Evolutionary conservation across 2,329 filamentous ascomycete genomes (phyloP), one percentile per base, ranked within the genome.

Genomic region (Pezicula neosporulosa): DNA sequence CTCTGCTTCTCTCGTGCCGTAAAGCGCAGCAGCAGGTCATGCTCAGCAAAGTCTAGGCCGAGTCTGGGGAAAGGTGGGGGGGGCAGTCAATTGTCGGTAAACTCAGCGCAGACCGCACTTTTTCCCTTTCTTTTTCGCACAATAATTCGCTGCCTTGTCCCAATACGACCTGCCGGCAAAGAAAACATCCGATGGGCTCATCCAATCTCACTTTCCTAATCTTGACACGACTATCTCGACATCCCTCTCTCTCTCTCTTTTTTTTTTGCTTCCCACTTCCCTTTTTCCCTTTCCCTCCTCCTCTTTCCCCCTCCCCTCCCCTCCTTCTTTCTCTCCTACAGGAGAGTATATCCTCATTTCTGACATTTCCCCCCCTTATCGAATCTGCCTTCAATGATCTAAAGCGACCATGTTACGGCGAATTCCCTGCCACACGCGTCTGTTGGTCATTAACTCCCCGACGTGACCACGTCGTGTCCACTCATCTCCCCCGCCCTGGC

Each of bases 401-500:
- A 18, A 44, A 10, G 12, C 42, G 42, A 44, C 42, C 42, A 44
- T 44, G 42, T 30, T 12, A n/a, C 27, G 24, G 42, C 42, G 42
- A 44, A 27, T 24, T 12, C 24, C 28, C 42, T 44, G 42, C 42
- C 42, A 12, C n/a, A 28, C 19, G 42, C 42, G n/a, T 16, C 19
- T 39, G 21, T 30, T 27, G 21, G n/a, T 44, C 42, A 18, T 44
- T 6, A 16, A 27, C 19, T 44, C 42, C 19, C 42, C 42, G 16
- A 44, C 42, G 21, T 44, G 42, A 44, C 42, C n/a, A 30, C 7
- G 19, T 13, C 21, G 3, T n/a, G 4, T 42, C 47, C 8, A 24
- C 9, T 43, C 15, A 16, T 33, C 7, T 18, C 36, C 33, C 28
- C 13, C 33, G 15, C 88, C 87, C 61, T 70, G 37, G n/a, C 8